Evolutionary conservation across 1,139 yeast species (phyloP), one percentile per base, ranked within the genome.

Genomic region (Trichomonascaceae sp.): DNA sequence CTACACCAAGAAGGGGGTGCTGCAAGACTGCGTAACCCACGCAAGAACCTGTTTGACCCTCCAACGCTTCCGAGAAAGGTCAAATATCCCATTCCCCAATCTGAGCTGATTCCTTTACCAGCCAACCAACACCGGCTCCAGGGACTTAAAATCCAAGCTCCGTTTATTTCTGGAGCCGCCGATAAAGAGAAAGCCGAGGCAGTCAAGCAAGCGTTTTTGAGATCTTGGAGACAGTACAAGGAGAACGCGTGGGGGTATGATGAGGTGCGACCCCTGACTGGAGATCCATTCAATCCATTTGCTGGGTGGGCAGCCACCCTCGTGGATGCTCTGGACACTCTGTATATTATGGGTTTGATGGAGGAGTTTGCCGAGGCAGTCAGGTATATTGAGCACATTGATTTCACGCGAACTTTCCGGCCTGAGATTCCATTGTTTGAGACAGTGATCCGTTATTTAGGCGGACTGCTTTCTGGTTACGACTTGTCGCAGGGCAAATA

Each of bases 321-420:
- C 43, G 74, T 80, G 5, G 92, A 80, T 50, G 65, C 82, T 2
- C 54, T 80, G 36, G 92, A 80, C 48, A 74, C 89, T 0, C 59
- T 80, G 43, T 64, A 64, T 53, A 52, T 80, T 17, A 72, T 79
- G 77, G 76, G 65, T 20, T 64, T 75, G 40, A 48, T 56, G 8
- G 66, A 64, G 3, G 78, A 77, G 46, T 69, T 74, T 34, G 51
- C 56, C 8, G 58, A 67, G 26, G 81, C 80, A 1, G 54, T 69
- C 13, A 46, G 60, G 4, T 68, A 69, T 61, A 64, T 80, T 20
- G 56, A 62, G 30, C 50, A 53, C 2, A 67, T 76, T 33, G 74
- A 76, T 47, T 76, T 76, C 48, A 58, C 65, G 8, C 47, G 53
- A 26, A 52, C 66, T 1, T 53, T 54, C 16, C 45, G 66, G 33